Evolutionary conservation across 805 yeast species (phyloP).

Genomic region (Kluyveromyces siamensis): DNA sequence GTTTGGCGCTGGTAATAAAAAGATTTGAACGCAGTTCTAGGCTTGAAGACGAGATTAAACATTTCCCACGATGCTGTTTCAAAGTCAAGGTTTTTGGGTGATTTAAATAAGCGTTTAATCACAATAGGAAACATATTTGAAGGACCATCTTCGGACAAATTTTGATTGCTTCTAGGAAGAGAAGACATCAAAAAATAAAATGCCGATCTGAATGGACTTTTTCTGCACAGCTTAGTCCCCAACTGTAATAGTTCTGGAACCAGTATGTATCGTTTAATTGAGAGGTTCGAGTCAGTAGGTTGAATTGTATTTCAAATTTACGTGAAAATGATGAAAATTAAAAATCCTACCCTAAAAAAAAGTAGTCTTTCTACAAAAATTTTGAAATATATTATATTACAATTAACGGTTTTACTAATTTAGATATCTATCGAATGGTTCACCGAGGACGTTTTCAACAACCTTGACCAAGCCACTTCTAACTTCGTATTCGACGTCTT

Average conservation of each 20-base stretch:
- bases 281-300: not conserved
- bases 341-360: not conserved
- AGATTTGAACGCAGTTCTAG: conserved; percentile 73
- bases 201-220: not conserved
- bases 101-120: conserved; percentile 46
- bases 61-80: conserved; percentile 94
- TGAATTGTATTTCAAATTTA: not conserved
- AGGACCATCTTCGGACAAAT: not conserved
- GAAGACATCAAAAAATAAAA: conserved; percentile 4
- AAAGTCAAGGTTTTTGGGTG: conserved; percentile 70
- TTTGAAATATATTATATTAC: not conserved
- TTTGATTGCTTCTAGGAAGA: conserved; percentile 7
- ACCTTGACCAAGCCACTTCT: conserved; percentile 85
- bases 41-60: conserved; percentile 59
- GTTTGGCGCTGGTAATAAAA: conserved; percentile 77
- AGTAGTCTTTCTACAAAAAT: too few species aligned
- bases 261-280: not conserved
- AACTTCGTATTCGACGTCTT: conserved; percentile 83
- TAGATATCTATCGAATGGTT: conserved; percentile 79
- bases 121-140: conserved; percentile 24
- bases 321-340: not conserved
- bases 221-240: not conserved
- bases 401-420: conserved; percentile 20
- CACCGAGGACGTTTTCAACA: conserved; percentile 87
- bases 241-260: not conserved